Evolutionary conservation across 1,284 basidiomycete species (phyloP), one percentile per base, ranked within the genome.

Genomic region (Volvariella surrecta): DNA sequence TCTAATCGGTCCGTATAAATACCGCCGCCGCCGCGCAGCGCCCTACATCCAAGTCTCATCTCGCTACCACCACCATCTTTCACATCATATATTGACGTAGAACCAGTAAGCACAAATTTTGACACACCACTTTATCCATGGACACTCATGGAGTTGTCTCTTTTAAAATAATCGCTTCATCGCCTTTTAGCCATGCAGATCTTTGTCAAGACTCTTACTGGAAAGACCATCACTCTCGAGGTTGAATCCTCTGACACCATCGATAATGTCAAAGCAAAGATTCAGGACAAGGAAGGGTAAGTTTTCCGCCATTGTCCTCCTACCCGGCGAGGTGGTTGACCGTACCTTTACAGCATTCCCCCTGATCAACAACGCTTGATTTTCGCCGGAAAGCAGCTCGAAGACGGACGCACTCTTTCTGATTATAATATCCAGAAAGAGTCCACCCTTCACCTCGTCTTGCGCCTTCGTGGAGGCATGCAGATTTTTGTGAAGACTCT

Each of bases 321-420:
- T 21, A 19, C 9, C 19, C 3, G 16, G 32, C 16, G 11, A 15
- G 17, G 4, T 4, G 2, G 3, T 37, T 39, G n/a, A n/a, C n/a
- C n/a, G n/a, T n/a, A n/a, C n/a, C n/a, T n/a, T n/a, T n/a, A n/a
- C n/a, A n/a, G 79, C 64, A 74, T 73, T 54, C 86, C 76, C 59
- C 85, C 70, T 54, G 86, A 72, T 66, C 86, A 76, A 70, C 86
- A 67, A 68, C 84, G 74, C 61, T 71, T 66, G 57, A 80, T 86
- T 62, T 86, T 86, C 47, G 83, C 82, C 18, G 82, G 82, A 37
- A 84, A 85, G 68, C 80, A 84, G 66, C 67, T 82, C 20, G 79
- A 82, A 63, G 80, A 83, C 54, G 79, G 79, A 18, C 72, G 79
- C 42, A 82, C 79, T 28, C 68, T 81, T 40, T 79, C 77, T 4